Percentiles rank a stretch among this genome's conserved stretches.
These are phyloP conservation scores for Venturia nashicola DNA, from an alignment of 2,329 filamentous ascomycete genomes.

Conservation along the genomic window DNA sequence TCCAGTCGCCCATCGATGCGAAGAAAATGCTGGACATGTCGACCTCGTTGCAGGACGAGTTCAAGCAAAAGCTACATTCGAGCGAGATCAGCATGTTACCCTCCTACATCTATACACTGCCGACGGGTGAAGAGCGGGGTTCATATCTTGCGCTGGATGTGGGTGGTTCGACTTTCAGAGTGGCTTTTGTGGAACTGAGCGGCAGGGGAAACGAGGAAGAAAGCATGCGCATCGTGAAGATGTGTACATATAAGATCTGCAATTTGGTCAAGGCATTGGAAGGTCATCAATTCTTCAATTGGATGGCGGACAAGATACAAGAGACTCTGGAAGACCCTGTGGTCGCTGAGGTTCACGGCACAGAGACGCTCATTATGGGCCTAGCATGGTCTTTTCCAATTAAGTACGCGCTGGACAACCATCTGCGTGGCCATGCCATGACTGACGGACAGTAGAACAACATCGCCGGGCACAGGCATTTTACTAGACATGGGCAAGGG, in stretches of 20 bases:
- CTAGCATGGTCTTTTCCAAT: conserved; percentile 56
- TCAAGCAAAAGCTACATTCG: conserved; percentile 39
- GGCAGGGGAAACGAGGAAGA: conserved; percentile 30
- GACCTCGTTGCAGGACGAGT: conserved; percentile 35
- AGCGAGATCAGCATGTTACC: conserved; percentile 53
- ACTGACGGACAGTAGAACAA: conserved; percentile 31
- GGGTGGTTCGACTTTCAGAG: conserved; percentile 53
- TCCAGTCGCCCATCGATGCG: conserved; percentile 31
- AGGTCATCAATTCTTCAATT: conserved; percentile 50
- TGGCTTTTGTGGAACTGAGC: conserved; percentile 45
- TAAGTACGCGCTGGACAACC: conserved; percentile 29
- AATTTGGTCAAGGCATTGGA: conserved; percentile 41
- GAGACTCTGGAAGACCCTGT: conserved; percentile 24
- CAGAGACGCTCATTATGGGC: conserved; percentile 41
- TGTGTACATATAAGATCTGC: conserved; percentile 44
- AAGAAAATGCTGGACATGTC: conserved; percentile 32
- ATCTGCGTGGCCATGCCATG: background rate
- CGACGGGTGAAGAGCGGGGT: conserved; percentile 45
- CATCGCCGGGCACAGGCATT: conserved; percentile 43
- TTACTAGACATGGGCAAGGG: conserved; percentile 54
- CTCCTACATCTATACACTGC: conserved; percentile 50
- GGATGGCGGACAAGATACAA: conserved; percentile 50
- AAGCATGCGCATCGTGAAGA: conserved; percentile 42
- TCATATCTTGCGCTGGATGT: conserved; percentile 52
- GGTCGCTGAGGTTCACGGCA: conserved; percentile 25